phyloP scores from a whole-genome alignment of 768 basidiomycete genomes.

The Phaeolepiota aurea region DNA sequence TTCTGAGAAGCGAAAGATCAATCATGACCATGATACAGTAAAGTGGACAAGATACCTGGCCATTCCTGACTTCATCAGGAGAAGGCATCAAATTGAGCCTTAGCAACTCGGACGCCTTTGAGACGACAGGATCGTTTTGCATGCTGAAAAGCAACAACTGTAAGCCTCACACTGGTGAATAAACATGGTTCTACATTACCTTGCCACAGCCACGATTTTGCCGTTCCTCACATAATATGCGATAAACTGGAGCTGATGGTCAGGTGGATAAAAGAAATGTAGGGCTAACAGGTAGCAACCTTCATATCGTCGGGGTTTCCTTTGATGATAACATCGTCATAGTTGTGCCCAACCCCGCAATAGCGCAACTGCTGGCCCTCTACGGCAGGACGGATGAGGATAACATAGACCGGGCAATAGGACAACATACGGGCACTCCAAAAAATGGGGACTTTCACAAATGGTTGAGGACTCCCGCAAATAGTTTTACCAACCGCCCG shows the following conservation, averaged over 20 bases:
- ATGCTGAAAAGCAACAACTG: slow-evolving; percentile 52
- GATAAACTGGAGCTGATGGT: slow-evolving; percentile 72
- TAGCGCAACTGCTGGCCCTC: slow-evolving; percentile 86
- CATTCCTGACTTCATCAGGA: slow-evolving; percentile 60
- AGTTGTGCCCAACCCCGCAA: slow-evolving; percentile 62
- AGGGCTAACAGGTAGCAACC: no score
- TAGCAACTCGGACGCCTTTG: slow-evolving; percentile 71
- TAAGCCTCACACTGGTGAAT: slow-evolving; percentile 1
- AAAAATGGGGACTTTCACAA: slow-evolving; percentile 76
- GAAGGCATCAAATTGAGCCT: slow-evolving; percentile 76
- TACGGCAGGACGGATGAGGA: slow-evolving; percentile 21
- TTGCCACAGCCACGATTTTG: slow-evolving; percentile 60
- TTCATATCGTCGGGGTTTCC: slow-evolving; percentile 74
- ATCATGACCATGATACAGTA: no score
- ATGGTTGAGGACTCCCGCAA: slow-evolving; percentile 54
- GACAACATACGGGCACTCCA: slow-evolving; percentile 78
- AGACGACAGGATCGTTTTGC: slow-evolving; percentile 76
- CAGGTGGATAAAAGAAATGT: no score
- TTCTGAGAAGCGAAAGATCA: slow-evolving; percentile 20
- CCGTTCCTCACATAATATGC: slow-evolving; percentile 68
- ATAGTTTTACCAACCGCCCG: slow-evolving; percentile 78
- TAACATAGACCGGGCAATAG: no score
- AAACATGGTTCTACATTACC: slow-evolving; percentile 23
- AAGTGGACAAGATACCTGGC: no score
- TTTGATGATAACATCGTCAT: slow-evolving; percentile 72